phyloP scores from a whole-genome alignment of 2,329 filamentous ascomycete species.

The Aureobasidium sp. region DNA sequence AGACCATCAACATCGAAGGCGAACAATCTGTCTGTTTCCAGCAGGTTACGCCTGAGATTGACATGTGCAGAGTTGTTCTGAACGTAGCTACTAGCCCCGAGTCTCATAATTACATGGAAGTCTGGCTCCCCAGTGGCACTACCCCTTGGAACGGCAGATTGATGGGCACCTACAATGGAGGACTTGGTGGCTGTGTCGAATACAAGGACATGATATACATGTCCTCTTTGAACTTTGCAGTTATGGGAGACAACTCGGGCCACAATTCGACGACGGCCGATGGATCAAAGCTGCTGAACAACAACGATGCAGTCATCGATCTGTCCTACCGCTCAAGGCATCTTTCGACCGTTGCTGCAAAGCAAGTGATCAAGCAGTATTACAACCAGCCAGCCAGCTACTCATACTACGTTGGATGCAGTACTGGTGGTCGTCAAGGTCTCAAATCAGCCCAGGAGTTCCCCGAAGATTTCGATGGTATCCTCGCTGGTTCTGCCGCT shows the following conservation, averaged over 20 bases:
- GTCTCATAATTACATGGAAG: conserved; percentile 29
- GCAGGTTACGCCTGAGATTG: conserved; percentile 17
- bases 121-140: conserved; percentile 35
- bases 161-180: conserved; percentile 31
- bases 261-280: conserved; percentile 27
- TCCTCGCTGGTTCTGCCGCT: conserved; percentile 37
- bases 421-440: conserved; percentile 44
- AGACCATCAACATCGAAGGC: conserved; percentile 6
- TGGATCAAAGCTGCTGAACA: conserved; percentile 25
- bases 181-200: conserved; percentile 29
- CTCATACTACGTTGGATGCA: conserved; percentile 44
- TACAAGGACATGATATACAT: conserved; percentile 30
- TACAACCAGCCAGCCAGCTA: conserved; percentile 35
- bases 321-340: conserved; percentile 30
- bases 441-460: conserved; percentile 40
- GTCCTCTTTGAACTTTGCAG: conserved; percentile 27
- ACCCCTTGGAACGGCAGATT: conserved; percentile 20
- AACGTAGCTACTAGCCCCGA: neutral
- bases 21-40: conserved; percentile 10
- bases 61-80: conserved; percentile 14
- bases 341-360: conserved; percentile 27
- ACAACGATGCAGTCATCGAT: conserved; percentile 28
- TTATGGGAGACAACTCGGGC: conserved; percentile 30
- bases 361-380: conserved; percentile 31
- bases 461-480: conserved; percentile 44